Base-by-base conservation (phyloP, 441 rosid genomes). In the Lepidium campestre region DNA sequence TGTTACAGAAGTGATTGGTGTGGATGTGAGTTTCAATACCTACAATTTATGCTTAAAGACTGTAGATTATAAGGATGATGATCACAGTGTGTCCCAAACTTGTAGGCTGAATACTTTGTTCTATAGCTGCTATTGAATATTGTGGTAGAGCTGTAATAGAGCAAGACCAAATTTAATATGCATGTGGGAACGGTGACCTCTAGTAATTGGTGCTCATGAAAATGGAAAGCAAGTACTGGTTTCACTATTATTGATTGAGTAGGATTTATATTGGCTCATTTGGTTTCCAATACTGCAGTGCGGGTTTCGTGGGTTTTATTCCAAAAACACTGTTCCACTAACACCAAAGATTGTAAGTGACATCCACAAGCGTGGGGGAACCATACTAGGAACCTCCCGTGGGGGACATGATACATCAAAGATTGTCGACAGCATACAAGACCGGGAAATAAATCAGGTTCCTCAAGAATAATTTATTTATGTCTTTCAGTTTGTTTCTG, bases 281-380 rank as follows among this genome's bases (percentile, higher is more conserved):
- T 66, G 57, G 57, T 44, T 67, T 61, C 12, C 2, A 10, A 34
- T 68, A 17, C 32, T 73, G 66, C 80, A 89, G 96, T 90, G 96
- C 59, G 96, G 94, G 44, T 89, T 87, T 74, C 80, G 77, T 25
- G 96, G 96, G 32, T 90, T 90, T 78, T 90, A 87, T 75, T 74
- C 92, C 67, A 81, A 72, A 74, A 90, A 90, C 57, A 90, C 94
- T 4, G 65, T 84, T 36, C 23, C 67, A 11, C 72, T 90, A 46
- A 83, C 82, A 39, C 92, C 90, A 2, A 90, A 85, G 76, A 66
- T 62, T 57, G 94, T 90, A 47, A 79, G 83, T 71, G 90, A 87
- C 77, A 86, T 90, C 75, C 96, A 90, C 75, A 90, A 90, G 68
- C 88, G 90, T 17, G 96, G 96, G 37, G 96, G 92, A 35, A 87